Base-by-base conservation (phyloP, 345 rosid genomes). In the Reutealis trisperma region DNA sequence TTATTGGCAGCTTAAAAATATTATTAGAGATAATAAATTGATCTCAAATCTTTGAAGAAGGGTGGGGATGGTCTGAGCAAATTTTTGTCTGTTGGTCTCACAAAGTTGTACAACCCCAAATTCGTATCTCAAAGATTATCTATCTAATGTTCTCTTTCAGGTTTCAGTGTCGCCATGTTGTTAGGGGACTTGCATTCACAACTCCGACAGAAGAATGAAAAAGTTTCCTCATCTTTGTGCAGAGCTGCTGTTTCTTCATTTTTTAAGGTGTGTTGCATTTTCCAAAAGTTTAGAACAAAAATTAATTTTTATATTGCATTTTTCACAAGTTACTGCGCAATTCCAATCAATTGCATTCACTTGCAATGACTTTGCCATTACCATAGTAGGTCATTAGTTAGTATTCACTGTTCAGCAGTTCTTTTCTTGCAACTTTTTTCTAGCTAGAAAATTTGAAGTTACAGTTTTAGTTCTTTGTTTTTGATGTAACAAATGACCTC, bases 111-210 rank as follows among this genome's bases (percentile, higher is more conserved):
- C 6, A 16, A 27, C 45, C 47, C 1, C 12, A 10, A 68, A 44
- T 47, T 32, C 52, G 32, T 37, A 22, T 32, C 22, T 25, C 41
- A 30, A 32, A 8, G 30, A 19, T 61, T 8, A 59, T 24, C 24
- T 32, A 27, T 62, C 44, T 27, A 27, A 42, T 51, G 12, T 66
- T 18, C 70, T 42, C 66, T 78, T 49, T 74, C 84, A 93, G 98
- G 97, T 93, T 88, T 76, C 97, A 90, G n/a, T 93, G 97, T 74
- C 90, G 93, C 44, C 97, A 90, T 82, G 90, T 86, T 47, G 81
- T 91, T 60, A 90, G 87, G 85, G 98, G 97, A 27, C 77, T 93
- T 55, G 87, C 89, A 60, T 86, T 86, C 83, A 82, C 85, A 41
- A 76, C 82, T 70, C 77, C 88, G n/a, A 79, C 79, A 12, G 94